Percentiles rank a stretch among this genome's conserved stretches.
phyloP scores from a whole-genome alignment of 1,139 yeast genomes.

The Suhomyces bokatorum region DNA sequence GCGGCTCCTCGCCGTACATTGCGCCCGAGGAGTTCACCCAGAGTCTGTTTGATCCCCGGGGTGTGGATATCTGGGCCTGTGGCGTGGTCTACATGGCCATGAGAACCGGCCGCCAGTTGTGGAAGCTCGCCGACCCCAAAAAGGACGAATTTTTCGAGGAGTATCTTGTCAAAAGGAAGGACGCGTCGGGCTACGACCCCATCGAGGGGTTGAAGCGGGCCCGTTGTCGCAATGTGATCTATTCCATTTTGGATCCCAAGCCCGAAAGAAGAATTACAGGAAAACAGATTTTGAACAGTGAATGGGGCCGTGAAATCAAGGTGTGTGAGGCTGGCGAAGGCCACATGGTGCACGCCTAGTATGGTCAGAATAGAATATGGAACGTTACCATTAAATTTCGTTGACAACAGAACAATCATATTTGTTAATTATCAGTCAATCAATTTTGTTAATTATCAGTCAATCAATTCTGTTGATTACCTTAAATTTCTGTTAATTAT shows the following conservation, averaged over 20 bases:
- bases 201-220: constrained; percentile 81
- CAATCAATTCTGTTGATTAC: too few species aligned
- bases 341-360: constrained; percentile 5
- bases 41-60: constrained; percentile 80
- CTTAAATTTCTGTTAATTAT: too few species aligned
- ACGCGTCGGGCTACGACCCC: constrained; percentile 85
- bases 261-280: constrained; percentile 87
- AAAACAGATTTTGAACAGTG: constrained; percentile 83
- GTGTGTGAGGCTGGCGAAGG: constrained; percentile 70
- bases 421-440: too few species aligned
- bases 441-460: too few species aligned
- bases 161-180: constrained; percentile 74
- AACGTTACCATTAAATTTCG: too few species aligned
- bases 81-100: constrained; percentile 98
- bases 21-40: constrained; percentile 91
- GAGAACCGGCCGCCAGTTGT: constrained; percentile 92
- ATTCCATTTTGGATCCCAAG: constrained; percentile 87
- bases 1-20: constrained; percentile 90
- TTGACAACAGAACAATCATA: too few species aligned
- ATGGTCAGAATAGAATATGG: too few species aligned
- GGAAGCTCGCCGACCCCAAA: constrained; percentile 77
- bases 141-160: constrained; percentile 79
- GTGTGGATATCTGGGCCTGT: constrained; percentile 95
- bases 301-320: constrained; percentile 90
- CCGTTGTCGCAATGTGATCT: constrained; percentile 86